Conservation (phyloP, 1,139 yeast species). For the Tardiomyces digboiensis region DNA sequence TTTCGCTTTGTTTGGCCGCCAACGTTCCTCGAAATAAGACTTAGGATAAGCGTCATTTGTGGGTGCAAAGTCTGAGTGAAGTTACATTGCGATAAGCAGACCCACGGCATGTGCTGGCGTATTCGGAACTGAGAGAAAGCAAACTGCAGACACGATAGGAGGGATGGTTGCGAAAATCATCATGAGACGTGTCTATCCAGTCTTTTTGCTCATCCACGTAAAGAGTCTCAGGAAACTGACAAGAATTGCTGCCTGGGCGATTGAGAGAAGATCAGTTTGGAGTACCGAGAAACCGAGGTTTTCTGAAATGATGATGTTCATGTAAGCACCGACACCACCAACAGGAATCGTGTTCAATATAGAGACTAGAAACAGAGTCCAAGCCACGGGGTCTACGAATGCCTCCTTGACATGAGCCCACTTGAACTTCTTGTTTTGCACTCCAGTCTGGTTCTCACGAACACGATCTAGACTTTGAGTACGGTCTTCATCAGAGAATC, state of each 20-base stretch:
- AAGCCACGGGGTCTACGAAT: conserved; percentile 35
- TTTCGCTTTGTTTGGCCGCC: conserved; percentile 55
- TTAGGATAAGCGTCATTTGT: conserved; percentile 17
- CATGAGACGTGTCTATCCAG: neutral
- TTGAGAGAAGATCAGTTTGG: conserved; percentile 32
- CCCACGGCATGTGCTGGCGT: neutral
- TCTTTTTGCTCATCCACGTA: conserved; percentile 1
- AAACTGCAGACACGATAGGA: neutral
- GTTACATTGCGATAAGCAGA: neutral
- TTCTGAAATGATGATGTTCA: conserved; percentile 29
- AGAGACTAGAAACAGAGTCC: conserved; percentile 28
- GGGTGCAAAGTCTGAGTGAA: neutral
- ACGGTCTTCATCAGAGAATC: conserved; percentile 41
- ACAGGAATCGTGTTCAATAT: conserved; percentile 39
- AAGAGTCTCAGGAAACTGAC: conserved; percentile 2
- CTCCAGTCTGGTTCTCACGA: conserved; percentile 39
- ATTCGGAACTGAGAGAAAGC: neutral
- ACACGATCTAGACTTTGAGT: conserved; percentile 44
- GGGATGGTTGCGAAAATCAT: conserved; percentile 1
- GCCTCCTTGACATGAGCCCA: conserved; percentile 41
- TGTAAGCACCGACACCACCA: conserved; percentile 43
- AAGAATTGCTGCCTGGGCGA: conserved; percentile 31
- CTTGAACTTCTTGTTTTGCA: conserved; percentile 46
- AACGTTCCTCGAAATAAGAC: conserved; percentile 42
- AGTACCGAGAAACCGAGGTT: conserved; percentile 31